Evolutionary conservation across 2,329 filamentous ascomycete genomes (phyloP), one percentile per base, ranked within the genome.

Genomic region (Leptographium lundbergii): DNA sequence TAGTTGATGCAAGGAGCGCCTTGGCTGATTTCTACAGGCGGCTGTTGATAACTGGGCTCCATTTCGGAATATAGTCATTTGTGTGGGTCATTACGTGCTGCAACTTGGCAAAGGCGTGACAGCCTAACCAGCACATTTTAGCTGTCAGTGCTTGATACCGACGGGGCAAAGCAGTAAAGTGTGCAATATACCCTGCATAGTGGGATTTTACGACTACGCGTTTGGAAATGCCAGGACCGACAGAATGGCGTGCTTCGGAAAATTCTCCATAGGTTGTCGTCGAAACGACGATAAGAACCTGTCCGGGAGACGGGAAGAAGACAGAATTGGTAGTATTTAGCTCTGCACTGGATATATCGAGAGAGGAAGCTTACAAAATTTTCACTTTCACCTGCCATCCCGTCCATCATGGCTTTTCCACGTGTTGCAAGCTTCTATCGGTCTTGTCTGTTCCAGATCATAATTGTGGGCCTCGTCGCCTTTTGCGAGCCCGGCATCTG

Each of bases 401-500:
- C 42, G 6, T n/a, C 42, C 19, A 19, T n/a, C 42, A 45, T 45
- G 19, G 42, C 19, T 2, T 45, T 45, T n/a, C 19, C 42, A 45
- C 19, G 42, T n/a, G 17, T 6, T 9, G 19, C 19, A 5, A 9
- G 9, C 19, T 6, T 25, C n/a, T 57, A 52, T 32, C 45, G 56
- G 22, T 52, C 56, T 17, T 57, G 47, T 27, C 47, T 57, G 56
- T 57, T 57, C 56, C 56, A 57, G 29, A 57, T 57, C 56, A 48
- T 57, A 29, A 27, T 57, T 29, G 56, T 57, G 14, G 56, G 56
- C 10, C 45, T 51, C 22, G 56, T 57, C 7, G 47, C 47, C 32
- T 57, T 57, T 34, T 57, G 56, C 5, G 56, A 57, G 42, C 56
- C 56, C 10, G 47, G 56, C 29, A 52, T 57, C 47, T 57, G 56